Evolutionary conservation across 1,139 yeast species (phyloP), one percentile per base, ranked within the genome.

Genomic region (Kurtzmaniella quercitrusa): DNA sequence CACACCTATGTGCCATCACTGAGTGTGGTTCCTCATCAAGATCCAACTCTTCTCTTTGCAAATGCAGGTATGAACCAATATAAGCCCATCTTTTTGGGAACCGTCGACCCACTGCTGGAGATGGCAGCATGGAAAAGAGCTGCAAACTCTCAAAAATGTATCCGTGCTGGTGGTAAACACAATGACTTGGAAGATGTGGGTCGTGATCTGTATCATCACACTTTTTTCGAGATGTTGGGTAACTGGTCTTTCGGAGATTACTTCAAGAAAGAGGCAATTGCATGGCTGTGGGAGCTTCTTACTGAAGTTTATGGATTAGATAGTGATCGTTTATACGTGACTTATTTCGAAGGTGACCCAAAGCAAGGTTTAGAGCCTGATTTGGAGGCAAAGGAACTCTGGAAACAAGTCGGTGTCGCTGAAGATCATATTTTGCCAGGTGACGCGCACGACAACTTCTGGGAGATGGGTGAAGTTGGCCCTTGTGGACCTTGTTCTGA

Each of bases 401-500:
- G 99, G 99, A 68, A 74, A 50, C 78, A 76, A 33, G 85, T 84
- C 36, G 99, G 99, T 52, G 95, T 93, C 45, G 78, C 82, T 26
- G 96, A 88, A 52, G 93, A 84, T 61, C 98, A 89, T 61, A 91
- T 93, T 54, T 72, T 93, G 52, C 96, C 97, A 19, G 99, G 98
- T 45, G 73, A 82, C 51, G 87, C 83, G 43, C 74, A 82, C 61
- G 99, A 93, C 63, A 93, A 93, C 71, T 93, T 93, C 66, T 93
- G 99, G 99, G 99, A 94, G 73, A 93, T 93, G 99, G 99, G 99
- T 55, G 99, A 94, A 61, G 98, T 91, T 71, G 99, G 99, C 52
- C 99, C 99, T 38, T 93, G 99, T 74, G 99, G 99, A 50, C 99
- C 99, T 41, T 94, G 98, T 71, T 87, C 96, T 16, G 98, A 93